phyloP scores from a whole-genome alignment of 371 early-diverging fungal genomes.

The Mucor plumbeus region DNA sequence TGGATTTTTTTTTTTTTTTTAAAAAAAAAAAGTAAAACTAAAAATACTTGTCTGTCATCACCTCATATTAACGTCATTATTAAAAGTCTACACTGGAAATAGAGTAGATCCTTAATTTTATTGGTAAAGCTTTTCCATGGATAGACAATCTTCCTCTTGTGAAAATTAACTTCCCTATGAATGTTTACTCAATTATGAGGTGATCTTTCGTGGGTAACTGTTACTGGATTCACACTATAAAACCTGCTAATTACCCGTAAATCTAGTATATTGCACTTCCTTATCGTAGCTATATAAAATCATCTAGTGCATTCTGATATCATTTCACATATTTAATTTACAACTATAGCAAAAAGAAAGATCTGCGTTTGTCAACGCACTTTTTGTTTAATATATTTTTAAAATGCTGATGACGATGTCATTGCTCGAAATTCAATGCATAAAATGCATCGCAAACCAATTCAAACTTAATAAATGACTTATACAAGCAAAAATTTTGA shows the following conservation, averaged over 20 bases:
- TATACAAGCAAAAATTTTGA: no score
- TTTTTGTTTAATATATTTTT: neutral
- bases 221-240: neutral
- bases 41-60: neutral
- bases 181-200: neutral
- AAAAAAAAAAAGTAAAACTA: conserved; percentile 1
- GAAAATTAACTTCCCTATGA: neutral
- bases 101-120: neutral
- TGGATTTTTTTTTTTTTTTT: no score
- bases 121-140: neutral
- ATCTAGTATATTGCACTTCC: no score
- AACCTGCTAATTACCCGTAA: neutral
- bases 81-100: neutral
- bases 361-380: neutral
- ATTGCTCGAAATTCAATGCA: neutral
- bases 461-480: no score
- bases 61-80: conserved; percentile 7
- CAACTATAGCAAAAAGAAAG: neutral
- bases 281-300: neutral
- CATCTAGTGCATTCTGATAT: neutral
- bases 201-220: no score
- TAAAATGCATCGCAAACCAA: neutral
- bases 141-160: neutral
- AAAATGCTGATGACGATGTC: neutral
- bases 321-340: neutral